Evolutionary conservation across 1,284 basidiomycete genomes (phyloP).

Genomic region (Melampsora medusae): DNA sequence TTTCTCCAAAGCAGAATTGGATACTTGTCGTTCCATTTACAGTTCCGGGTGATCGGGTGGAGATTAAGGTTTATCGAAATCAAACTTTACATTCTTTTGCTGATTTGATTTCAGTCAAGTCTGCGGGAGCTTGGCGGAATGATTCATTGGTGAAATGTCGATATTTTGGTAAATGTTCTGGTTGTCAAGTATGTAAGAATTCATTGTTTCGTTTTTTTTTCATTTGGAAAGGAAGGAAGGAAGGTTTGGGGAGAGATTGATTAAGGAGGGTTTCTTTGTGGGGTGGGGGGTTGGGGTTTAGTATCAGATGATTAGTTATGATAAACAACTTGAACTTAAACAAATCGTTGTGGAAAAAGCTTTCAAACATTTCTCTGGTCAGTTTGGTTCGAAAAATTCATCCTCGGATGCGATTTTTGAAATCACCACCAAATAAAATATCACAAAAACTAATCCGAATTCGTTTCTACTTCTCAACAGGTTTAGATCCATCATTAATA

Average conservation of each 20-base stretch:
- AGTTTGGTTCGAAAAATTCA: conserved; percentile 45
- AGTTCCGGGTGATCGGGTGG: conserved; percentile 74
- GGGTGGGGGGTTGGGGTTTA: conserved; percentile 56
- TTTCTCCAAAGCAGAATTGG: conserved; percentile 62
- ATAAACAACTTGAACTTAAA: conserved; percentile 80
- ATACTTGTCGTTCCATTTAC: conserved; percentile 76
- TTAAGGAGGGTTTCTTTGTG: too few species aligned
- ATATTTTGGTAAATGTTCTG: conserved; percentile 75
- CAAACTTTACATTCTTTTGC: conserved; percentile 68
- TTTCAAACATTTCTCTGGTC: conserved; percentile 74
- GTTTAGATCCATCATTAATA: conserved; percentile 63
- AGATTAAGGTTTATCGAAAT: conserved; percentile 67
- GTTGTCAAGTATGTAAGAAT: conserved; percentile 50
- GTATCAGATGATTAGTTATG: conserved; percentile 78
- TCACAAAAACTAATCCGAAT: not conserved
- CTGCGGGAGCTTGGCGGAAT: conserved; percentile 58
- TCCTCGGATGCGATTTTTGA: too few species aligned
- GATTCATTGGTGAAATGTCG: conserved; percentile 65
- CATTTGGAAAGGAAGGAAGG: too few species aligned
- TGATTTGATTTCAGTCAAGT: conserved; percentile 70
- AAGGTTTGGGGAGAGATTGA: too few species aligned
- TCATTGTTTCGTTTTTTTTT: too few species aligned
- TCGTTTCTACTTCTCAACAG: conserved; percentile 54
- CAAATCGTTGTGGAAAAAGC: conserved; percentile 81
- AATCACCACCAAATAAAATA: too few species aligned